phyloP scores from a whole-genome alignment of 2,329 filamentous ascomycete species.

The Cladophialophora yegresii region DNA sequence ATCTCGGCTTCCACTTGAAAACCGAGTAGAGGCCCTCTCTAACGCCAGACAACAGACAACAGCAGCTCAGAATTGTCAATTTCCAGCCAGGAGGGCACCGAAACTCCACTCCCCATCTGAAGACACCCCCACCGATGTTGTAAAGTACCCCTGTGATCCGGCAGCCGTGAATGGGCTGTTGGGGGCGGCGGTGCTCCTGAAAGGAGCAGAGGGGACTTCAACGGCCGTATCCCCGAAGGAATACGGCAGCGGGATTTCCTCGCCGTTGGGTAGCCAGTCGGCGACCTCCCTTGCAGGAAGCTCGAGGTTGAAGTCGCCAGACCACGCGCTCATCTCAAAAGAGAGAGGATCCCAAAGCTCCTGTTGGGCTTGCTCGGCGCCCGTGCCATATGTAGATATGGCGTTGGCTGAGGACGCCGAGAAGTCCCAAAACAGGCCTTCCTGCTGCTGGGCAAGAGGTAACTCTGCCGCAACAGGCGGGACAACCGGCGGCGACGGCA shows the following conservation, averaged over 20 bases:
- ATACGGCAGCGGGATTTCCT: neutral
- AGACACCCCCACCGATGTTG: neutral
- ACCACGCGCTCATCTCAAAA: neutral
- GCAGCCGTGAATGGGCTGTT: neutral
- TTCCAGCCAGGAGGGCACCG: neutral
- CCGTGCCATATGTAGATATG: neutral
- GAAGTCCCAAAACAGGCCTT: neutral
- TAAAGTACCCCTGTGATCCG: neutral
- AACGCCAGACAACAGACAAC: neutral
- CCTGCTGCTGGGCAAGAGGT: neutral
- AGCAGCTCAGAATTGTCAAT: neutral
- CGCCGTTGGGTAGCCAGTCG: neutral
- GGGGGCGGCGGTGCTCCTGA: neutral
- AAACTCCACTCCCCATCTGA: neutral
- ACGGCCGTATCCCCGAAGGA: neutral
- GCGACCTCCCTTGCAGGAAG: neutral
- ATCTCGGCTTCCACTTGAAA: neutral
- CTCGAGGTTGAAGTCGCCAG: neutral
- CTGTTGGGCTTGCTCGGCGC: neutral
- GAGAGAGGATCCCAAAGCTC: neutral
- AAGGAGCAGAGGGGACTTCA: neutral
- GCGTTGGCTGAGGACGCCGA: neutral
- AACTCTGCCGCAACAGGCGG: neutral
- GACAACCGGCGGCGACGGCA: neutral
- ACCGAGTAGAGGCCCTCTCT: neutral